Evolutionary conservation across 73 alveolate genomes (phyloP), one percentile per base, ranked within the genome.

Genomic region (Tetrahymena borealis): DNA sequence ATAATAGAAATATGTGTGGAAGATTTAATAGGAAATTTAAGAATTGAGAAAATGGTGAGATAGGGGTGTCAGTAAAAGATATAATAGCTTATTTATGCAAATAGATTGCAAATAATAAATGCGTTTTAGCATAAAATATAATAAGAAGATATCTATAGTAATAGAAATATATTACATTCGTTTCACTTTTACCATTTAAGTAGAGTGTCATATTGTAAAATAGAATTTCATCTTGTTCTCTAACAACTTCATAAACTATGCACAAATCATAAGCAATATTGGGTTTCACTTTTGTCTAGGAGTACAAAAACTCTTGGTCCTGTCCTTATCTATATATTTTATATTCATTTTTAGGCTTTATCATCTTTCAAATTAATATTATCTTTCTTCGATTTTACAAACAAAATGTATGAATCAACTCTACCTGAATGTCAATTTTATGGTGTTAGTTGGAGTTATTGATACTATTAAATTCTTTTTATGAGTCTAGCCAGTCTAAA

Each of bases 101-200:
- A 18, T 11, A 41, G 38, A 24, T 3, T 20, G 43, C 85, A 60
- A n/a, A n/a, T n/a, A n/a, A n/a, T n/a, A n/a, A n/a, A n/a, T n/a
- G n/a, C 33, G 37, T 60, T 60, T 24, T 24, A 60, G 31, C 28
- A 18, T 60, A 15, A 42, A 6, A 42, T n/a, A 60, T 15, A 18
- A 6, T 15, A 60, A 60, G 33, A 20, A 60, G 85, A 60, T 60
- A 60, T 60, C 20, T 41, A 60, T 60, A 18, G 9, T 24, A 60
- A 60, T 60, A 60, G 85, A 60, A 60, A 35, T 60, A 60, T 60
- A 60, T 60, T 60, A 60, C 85, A 60, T 60, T 60, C 85, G 85
- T 60, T 60, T 60, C 85, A 60, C 85, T 60, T 60, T 60, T 60
- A n/a, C 85, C 85, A 60, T 60, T 60, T 60, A 60, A 60, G 85